phyloP scores from a whole-genome alignment of 306 rosid genomes.

The Casuarina glauca region DNA sequence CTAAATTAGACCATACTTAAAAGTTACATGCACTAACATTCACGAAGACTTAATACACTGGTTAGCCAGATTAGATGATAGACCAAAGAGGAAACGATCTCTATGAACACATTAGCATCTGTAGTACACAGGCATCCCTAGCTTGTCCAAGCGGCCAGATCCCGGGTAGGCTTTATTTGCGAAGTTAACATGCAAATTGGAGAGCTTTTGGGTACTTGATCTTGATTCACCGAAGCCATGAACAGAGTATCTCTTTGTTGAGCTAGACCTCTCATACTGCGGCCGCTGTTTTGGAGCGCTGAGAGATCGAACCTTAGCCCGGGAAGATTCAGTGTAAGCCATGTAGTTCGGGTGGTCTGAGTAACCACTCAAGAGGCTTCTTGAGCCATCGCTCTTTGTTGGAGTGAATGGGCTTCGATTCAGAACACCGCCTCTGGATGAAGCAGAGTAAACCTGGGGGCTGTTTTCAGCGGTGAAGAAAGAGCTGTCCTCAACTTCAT shows the following conservation, averaged over 20 bases:
- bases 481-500: constrained; percentile 54
- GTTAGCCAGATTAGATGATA: constrained; percentile 40
- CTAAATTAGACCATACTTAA: not conserved
- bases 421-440: constrained; percentile 48
- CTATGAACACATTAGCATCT: constrained; percentile 33
- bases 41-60: not conserved
- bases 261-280: constrained; percentile 55
- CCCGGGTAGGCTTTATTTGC: constrained; percentile 67
- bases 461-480: constrained; percentile 67
- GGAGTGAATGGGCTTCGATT: constrained; percentile 75
- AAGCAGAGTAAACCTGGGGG: constrained; percentile 57
- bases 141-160: constrained; percentile 90
- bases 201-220: constrained; percentile 35
- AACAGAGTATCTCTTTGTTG: constrained; percentile 51
- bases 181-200: constrained; percentile 59
- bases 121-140: constrained; percentile 74
- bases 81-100: not conserved
- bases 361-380: constrained; percentile 51
- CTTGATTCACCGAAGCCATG: constrained; percentile 43
- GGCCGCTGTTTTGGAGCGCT: constrained; percentile 86
- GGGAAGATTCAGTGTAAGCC: constrained; percentile 80
- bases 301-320: constrained; percentile 65
- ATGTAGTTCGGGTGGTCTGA: constrained; percentile 73
- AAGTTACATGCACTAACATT: not conserved
- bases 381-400: constrained; percentile 62